Percentiles rank a stretch among this genome's conserved stretches.
phyloP scores from a whole-genome alignment of 208 protist species.

The Crithidia bombi region DNA sequence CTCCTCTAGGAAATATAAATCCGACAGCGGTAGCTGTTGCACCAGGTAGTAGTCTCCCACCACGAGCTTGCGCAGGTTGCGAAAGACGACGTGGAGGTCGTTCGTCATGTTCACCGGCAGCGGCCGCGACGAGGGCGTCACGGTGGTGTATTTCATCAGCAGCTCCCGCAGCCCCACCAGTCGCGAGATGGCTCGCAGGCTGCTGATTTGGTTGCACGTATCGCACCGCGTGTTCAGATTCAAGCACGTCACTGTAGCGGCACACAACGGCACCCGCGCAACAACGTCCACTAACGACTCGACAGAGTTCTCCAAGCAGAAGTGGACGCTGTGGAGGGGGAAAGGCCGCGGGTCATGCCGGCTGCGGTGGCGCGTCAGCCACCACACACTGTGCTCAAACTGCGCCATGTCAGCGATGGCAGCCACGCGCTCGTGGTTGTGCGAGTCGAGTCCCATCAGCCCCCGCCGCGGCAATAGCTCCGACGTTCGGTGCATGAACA shows the following conservation, averaged over 20 bases:
- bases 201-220: slow-evolving; percentile 29
- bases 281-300: slow-evolving; percentile 28
- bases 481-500: background rate
- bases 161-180: slow-evolving; percentile 35
- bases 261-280: slow-evolving; percentile 31
- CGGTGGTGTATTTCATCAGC: slow-evolving; percentile 33
- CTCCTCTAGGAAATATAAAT: slow-evolving; percentile 27
- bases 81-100: slow-evolving; percentile 31
- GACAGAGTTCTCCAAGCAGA: slow-evolving; percentile 22
- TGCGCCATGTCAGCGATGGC: slow-evolving; percentile 21
- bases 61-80: slow-evolving; percentile 32
- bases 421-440: slow-evolving; percentile 12
- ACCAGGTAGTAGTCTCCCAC: slow-evolving; percentile 38
- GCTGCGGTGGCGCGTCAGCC: slow-evolving; percentile 24
- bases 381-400: slow-evolving; percentile 26
- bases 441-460: slow-evolving; percentile 22
- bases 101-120: slow-evolving; percentile 23
- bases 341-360: background rate
- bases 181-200: slow-evolving; percentile 24
- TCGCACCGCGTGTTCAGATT: slow-evolving; percentile 35
- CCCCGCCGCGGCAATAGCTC: slow-evolving; percentile 3
- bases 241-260: slow-evolving; percentile 25
- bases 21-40: slow-evolving; percentile 25
- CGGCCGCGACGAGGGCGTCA: slow-evolving; percentile 13
- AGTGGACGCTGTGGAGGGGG: slow-evolving; percentile 30